Base-by-base conservation (phyloP, 2,329 filamentous ascomycete species). In the Trichophyton verrucosum region DNA sequence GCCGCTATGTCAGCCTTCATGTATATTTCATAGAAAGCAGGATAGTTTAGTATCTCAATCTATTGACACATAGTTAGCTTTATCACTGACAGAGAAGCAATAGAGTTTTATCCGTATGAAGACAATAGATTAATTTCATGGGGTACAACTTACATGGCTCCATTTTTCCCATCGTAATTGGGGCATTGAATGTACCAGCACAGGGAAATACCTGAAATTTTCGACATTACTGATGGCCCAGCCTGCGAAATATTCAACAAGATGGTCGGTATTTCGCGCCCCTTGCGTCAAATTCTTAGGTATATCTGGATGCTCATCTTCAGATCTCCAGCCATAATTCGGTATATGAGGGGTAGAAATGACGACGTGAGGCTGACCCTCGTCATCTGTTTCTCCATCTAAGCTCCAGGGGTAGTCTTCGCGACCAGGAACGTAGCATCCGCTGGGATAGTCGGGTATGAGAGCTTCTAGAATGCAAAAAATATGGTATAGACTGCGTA, bases 211-310 rank as follows among this genome's bases (percentile, higher is more conserved):
- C 6, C 73, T 68, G 57, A 72, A 72, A 6, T 66, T 66, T 15
- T 72, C 62, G 3, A 65, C 64, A 57, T 75, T 67, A 11, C 71
- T 60, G 4, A 74, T 60, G 1, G 66, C 64, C 72, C 72, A 76
- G 7, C 72, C 73, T 1, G 73, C 71, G 53, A 75, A 75, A 33
- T 72, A 70, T 59, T 76, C 73, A 4, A 71, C 66, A 1, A 76
- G 65, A 59, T 72, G 71, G 51, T 76, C 73, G 7, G 71, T 64
- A 42, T 74, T 66, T 24, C 69, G 65, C 24, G 70, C 66, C 9
- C 65, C 63, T 47, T 70, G 68, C 2, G 63, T 68, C n/a, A 70
- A 62, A 4, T 65, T 65, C 15, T 62, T 68, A 1, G 68, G 70
- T 7, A 71, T 66, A 4, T 61, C 44, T 4, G 64, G 63, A 27